Evolutionary conservation across 768 basidiomycete genomes (phyloP).

Genomic region (Scleroderma bovista): DNA sequence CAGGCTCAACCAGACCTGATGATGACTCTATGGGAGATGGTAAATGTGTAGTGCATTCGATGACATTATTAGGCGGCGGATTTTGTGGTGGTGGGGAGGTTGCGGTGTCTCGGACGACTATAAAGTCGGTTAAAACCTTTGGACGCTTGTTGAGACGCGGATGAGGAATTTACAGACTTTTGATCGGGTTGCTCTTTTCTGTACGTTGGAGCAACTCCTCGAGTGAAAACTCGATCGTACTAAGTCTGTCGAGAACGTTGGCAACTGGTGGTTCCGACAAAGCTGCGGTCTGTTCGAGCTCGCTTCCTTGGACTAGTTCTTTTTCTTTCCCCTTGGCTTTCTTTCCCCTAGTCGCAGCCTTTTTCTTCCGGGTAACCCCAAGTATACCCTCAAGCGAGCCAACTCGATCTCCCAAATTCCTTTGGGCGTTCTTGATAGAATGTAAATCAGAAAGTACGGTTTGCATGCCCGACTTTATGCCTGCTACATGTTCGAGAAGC

Average conservation of each 20-base stretch:
- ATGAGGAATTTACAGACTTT: constrained; percentile 7
- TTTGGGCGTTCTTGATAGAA: constrained; percentile 11
- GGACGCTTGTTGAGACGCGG: neutral
- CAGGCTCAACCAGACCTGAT: neutral
- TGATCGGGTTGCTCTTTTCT: neutral
- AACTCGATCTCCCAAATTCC: constrained; percentile 4
- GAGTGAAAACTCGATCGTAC: constrained; percentile 16
- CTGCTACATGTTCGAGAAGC: neutral
- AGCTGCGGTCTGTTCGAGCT: neutral
- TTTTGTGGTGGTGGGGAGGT: constrained; percentile 1
- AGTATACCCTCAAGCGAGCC: constrained; percentile 10
- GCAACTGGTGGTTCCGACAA: neutral
- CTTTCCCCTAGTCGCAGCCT: neutral
- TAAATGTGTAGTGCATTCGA: neutral
- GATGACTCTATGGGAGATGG: neutral
- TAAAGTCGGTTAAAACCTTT: neutral
- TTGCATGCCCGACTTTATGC: constrained; percentile 10
- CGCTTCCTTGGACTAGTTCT: neutral
- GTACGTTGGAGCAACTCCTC: constrained; percentile 13
- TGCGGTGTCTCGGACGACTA: neutral
- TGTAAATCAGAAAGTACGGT: constrained; percentile 13
- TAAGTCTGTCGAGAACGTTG: constrained; percentile 5
- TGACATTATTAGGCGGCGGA: neutral
- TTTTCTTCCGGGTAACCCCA: constrained; percentile 3
- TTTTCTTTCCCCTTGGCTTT: neutral